Evolutionary conservation across 768 basidiomycete species (phyloP).

Genomic region (Lenzites betulinus): DNA sequence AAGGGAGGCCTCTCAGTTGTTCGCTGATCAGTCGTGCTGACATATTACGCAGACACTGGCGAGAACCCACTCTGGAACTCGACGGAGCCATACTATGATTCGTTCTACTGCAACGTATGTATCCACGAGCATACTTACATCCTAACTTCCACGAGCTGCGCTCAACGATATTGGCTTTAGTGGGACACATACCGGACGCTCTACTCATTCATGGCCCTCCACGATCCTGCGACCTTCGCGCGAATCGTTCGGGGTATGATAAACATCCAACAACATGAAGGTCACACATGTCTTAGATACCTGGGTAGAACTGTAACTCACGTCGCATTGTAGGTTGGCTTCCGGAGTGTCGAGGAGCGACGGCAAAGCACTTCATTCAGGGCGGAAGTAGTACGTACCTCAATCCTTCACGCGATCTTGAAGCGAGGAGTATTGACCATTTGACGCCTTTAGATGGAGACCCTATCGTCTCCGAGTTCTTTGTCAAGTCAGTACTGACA

Average conservation of each 20-base stretch:
- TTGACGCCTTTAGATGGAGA: constrained; percentile 49
- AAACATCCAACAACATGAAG: constrained; percentile 67
- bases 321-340: constrained; percentile 54
- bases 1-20: constrained; percentile 19
- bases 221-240: constrained; percentile 60
- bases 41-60: constrained; percentile 47
- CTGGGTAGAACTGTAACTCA: too few species aligned
- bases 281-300: constrained; percentile 28
- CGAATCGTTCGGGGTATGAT: constrained; percentile 65
- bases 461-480: constrained; percentile 65
- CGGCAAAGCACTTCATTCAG: constrained; percentile 53
- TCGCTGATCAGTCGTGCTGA: too few species aligned
- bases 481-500: constrained; percentile 52
- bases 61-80: constrained; percentile 68
- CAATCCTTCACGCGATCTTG: not conserved
- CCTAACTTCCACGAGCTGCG: not conserved
- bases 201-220: constrained; percentile 63
- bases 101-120: constrained; percentile 67
- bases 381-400: constrained; percentile 58
- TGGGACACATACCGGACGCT: constrained; percentile 70
- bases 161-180: constrained; percentile 29
- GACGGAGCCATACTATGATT: constrained; percentile 66
- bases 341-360: constrained; percentile 63
- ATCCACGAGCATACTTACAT: not conserved
- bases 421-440: not conserved